Conservation (phyloP, 768 basidiomycete species). For the Rhizopogon rudus region DNA sequence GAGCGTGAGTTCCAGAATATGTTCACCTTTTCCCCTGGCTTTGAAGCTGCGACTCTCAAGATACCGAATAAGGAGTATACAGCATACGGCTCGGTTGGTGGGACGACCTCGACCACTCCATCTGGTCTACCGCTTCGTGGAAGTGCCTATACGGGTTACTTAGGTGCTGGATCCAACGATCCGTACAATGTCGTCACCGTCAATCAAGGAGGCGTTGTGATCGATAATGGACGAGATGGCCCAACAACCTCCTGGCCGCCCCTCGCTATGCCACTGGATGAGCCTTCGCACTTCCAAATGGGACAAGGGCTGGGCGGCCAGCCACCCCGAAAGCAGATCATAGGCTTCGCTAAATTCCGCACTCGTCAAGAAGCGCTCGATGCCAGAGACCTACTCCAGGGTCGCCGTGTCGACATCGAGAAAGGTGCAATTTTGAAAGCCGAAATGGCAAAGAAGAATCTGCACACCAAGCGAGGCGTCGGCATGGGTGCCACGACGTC, state of each 20-base stretch:
- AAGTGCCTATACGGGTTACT: slow-evolving; percentile 29
- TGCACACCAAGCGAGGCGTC: slow-evolving; percentile 91
- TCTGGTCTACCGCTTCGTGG: slow-evolving; percentile 31
- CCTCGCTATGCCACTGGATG: slow-evolving; percentile 27
- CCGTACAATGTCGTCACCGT: slow-evolving; percentile 82
- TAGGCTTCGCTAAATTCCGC: slow-evolving; percentile 96
- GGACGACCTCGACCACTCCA: slow-evolving; percentile 19
- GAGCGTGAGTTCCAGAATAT: slow-evolving; percentile 99
- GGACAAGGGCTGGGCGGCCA: slow-evolving; percentile 20
- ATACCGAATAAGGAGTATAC: slow-evolving; percentile 91
- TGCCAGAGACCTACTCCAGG: slow-evolving; percentile 85
- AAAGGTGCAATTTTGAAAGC: slow-evolving; percentile 93
- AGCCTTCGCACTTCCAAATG: slow-evolving; percentile 29
- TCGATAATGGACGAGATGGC: slow-evolving; percentile 72
- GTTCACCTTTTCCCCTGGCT: slow-evolving; percentile 94
- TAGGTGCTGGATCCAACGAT: slow-evolving; percentile 57
- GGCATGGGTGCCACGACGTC: slow-evolving; percentile 48
- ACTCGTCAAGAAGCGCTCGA: slow-evolving; percentile 82
- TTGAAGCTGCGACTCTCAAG: slow-evolving; percentile 97
- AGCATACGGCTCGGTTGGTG: slow-evolving; percentile 52
- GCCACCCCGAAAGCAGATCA: slow-evolving; percentile 89
- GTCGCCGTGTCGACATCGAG: slow-evolving; percentile 86
- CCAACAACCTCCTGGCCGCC: slow-evolving; percentile 65
- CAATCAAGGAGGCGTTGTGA: slow-evolving; percentile 79
- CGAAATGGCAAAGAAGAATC: slow-evolving; percentile 99